These are phyloP conservation scores for Lipomyces chichibuensis DNA, from an alignment of 805 yeast genomes.

Conservation along the genomic window DNA sequence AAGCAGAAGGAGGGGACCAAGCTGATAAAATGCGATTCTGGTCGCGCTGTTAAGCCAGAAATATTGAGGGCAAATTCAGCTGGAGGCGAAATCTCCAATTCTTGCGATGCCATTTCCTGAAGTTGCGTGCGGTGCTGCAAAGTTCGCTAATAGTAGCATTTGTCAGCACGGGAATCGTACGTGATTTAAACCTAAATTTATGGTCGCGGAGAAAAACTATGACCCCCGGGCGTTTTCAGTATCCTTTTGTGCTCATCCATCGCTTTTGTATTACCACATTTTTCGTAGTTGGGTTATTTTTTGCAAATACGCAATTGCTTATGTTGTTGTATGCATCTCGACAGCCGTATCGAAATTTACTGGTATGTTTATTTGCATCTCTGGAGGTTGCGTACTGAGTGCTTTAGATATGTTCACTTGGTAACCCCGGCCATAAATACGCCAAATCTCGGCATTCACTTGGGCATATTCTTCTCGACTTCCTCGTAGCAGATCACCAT, in stretches of 20 bases:
- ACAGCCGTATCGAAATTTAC: slow-evolving; percentile 1
- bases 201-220: not conserved
- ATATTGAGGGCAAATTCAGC: not conserved
- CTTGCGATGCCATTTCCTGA: not conserved
- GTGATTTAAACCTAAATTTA: not conserved
- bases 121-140: not conserved
- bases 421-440: slow-evolving; percentile 73
- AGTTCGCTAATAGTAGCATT: not conserved
- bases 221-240: not conserved
- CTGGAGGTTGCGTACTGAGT: not conserved
- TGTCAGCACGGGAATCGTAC: not conserved
- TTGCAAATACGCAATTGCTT: not conserved
- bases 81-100: not conserved
- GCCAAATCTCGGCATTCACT: slow-evolving; percentile 73
- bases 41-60: not conserved
- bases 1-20: not conserved
- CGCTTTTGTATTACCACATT: too few relatives aligned
- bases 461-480: slow-evolving; percentile 62
- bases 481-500: slow-evolving; percentile 29
- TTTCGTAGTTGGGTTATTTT: not conserved
- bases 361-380: not conserved
- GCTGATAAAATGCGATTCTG: not conserved
- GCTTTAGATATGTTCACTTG: slow-evolving; percentile 57
- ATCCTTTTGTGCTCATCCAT: not conserved
- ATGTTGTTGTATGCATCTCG: not conserved